Conservation (phyloP, 495 filamentous ascomycete species). For the Schizothecium vesticola region DNA sequence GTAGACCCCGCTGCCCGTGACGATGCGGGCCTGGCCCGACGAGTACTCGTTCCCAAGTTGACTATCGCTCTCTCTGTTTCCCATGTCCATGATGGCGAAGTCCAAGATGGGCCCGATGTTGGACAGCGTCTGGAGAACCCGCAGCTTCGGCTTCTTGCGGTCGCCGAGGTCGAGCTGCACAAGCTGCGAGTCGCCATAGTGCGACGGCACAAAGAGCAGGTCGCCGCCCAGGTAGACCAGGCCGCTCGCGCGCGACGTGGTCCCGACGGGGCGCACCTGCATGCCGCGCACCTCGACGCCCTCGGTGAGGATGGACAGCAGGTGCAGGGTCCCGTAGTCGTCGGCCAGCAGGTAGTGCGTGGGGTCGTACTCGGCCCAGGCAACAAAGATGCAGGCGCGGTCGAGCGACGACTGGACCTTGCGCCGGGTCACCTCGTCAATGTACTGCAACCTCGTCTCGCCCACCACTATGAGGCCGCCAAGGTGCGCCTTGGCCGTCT, state of each 20-base stretch:
- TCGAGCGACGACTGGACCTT: slow-evolving; percentile 55
- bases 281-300: slow-evolving; percentile 47
- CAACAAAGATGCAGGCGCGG: slow-evolving; percentile 74
- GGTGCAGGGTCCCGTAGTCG: slow-evolving; percentile 76
- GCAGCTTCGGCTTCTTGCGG: slow-evolving; percentile 38
- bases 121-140: slow-evolving; percentile 68
- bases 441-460: slow-evolving; percentile 77
- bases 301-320: slow-evolving; percentile 68
- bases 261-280: slow-evolving; percentile 58
- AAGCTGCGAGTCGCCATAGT: slow-evolving; percentile 87
- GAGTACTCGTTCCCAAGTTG: slow-evolving; percentile 78
- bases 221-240: slow-evolving; percentile 75
- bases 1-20: slow-evolving; percentile 84
- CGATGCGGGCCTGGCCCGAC: slow-evolving; percentile 89
- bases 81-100: slow-evolving; percentile 92
- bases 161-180: slow-evolving; percentile 50
- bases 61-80: slow-evolving; percentile 67
- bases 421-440: slow-evolving; percentile 64
- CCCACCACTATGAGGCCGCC: slow-evolving; percentile 79
- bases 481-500: slow-evolving; percentile 42
- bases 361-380: slow-evolving; percentile 79
- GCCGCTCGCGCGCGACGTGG: slow-evolving; percentile 66
- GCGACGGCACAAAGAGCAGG: slow-evolving; percentile 80
- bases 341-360: slow-evolving; percentile 82
- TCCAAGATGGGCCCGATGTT: slow-evolving; percentile 92